phyloP scores from a whole-genome alignment of 2,329 filamentous ascomycete species.

The Cytospora mali region DNA sequence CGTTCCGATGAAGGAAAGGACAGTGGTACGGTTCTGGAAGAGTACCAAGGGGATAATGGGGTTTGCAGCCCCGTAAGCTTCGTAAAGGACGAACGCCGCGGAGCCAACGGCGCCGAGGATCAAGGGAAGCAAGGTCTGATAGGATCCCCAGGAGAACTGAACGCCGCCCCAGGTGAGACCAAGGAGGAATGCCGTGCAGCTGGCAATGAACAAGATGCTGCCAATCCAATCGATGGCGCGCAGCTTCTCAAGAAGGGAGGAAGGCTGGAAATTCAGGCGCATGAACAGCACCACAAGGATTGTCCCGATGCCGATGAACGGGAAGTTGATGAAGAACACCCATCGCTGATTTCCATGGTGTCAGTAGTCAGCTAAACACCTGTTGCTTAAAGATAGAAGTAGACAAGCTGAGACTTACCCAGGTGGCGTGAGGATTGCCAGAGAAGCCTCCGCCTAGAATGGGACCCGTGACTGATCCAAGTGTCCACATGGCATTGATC shows the following conservation, averaged over 20 bases:
- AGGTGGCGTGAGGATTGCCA: not conserved
- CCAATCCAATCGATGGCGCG: not conserved
- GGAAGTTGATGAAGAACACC: constrained; percentile 3
- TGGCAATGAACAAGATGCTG: not conserved
- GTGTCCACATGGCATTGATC: not conserved
- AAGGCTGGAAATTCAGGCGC: not conserved
- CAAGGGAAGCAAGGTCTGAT: not conserved
- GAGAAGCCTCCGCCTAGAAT: not conserved
- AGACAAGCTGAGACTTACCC: not conserved
- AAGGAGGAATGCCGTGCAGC: not conserved
- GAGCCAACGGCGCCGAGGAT: not conserved
- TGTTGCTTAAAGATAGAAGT: no score
- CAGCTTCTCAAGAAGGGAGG: not conserved
- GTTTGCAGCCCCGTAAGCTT: not conserved
- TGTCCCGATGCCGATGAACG: no score
- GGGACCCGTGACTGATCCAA: not conserved
- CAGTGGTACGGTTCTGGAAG: not conserved
- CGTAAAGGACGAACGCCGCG: not conserved
- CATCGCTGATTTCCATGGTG: not conserved
- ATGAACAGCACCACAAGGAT: no score
- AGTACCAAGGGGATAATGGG: not conserved
- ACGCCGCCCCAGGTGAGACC: constrained; percentile 1
- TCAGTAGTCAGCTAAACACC: no score
- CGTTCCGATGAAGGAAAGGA: not conserved
- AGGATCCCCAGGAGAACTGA: not conserved